Base-by-base conservation (phyloP, 2,329 filamentous ascomycete species). In the Botrytis paeoniae region DNA sequence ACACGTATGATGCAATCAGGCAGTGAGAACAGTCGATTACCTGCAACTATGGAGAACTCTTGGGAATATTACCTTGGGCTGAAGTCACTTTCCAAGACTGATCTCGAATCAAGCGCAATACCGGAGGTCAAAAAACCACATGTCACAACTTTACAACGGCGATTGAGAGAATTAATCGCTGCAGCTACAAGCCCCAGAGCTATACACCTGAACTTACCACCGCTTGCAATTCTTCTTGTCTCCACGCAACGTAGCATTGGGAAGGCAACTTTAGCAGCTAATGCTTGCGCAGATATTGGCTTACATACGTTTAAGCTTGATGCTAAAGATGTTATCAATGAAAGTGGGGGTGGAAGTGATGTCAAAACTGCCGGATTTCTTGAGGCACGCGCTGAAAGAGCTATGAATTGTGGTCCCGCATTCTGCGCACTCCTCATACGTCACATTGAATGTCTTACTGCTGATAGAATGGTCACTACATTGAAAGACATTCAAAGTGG, bases 231-330 rank as follows among this genome's bases (percentile, higher is more conserved):
- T 51, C 86, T 99, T 4, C 85, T 99, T 10, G 93, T 93, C 1
- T 98, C 96, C 1, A 97, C 94, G 3, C 96, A 99, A 82, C 90
- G 96, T 62, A 93, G 93, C 74, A 97, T 98, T 77, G 96, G 96
- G 68, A 99, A 99, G 81, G 87, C 93, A n/a, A 92, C 91, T 4
- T 84, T 94, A 35, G 93, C 93, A 0, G 86, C 85, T 1, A 88
- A 89, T 61, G 94, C 95, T 7, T 97, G 94, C 81, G 88, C 92
- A 4, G 95, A 98, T 78, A 91, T 98, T 75, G 96, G 96, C 5
- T 85, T 98, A 25, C 96, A 99, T 81, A 92, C 91, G 0, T 98
- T 97, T 80, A 83, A 89, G 0, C 93, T 99, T 70, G 94, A 98
- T 81, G 93, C 93, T 0, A 97, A 97, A 79, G 96, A 99, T 78